Base-by-base conservation (phyloP, 1,139 yeast species). In the Saccharomyces uvarum region DNA sequence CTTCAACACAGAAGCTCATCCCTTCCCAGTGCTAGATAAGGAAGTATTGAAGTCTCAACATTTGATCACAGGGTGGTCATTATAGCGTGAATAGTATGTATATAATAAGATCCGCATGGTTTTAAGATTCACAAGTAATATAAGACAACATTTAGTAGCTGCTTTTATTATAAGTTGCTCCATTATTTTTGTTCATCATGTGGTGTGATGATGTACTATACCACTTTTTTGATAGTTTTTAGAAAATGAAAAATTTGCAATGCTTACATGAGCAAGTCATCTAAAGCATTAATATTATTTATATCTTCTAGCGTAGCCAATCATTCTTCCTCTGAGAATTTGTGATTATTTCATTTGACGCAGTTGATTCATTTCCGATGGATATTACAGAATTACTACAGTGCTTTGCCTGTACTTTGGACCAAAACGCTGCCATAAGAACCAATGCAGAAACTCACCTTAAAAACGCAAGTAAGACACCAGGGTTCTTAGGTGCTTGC, bases 1-100 rank as follows among this genome's bases (percentile, higher is more conserved):
- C 1, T 89, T 89, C 76, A 91, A 88, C 70, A 88, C 97, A 1
- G 97, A 88, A 66, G 97, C 96, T 0, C 98, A 91, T 70, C 95
- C 96, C 48, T 81, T 91, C 73, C 97, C 97, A 21, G 77, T 75
- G 1, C 27, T 68, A 2, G 51, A 58, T 19, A 31, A 47, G 2
- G 57, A 44, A 4, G 42, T 48, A 19, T 24, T 68, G 27, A 48
- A 48, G 14, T n/a, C 49, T 41, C 48, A 9, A 5, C 16, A 21
- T 32, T 53, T 62, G 44, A 56, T 51, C 7, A 63, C 69, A 4
- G 69, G 66, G 8, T 66, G 70, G 69, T 55, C 62, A 13, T 33
- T 57, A 24, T 53, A 54, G 31, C 1, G 13, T 24, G n/a, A 13
- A 11, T 38, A n/a, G 13, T 46, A 5, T 44, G 28, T 46, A 46